These are phyloP conservation scores for Glarea lozoyensis DNA, from an alignment of 495 filamentous ascomycete species.

Conservation along the genomic window DNA sequence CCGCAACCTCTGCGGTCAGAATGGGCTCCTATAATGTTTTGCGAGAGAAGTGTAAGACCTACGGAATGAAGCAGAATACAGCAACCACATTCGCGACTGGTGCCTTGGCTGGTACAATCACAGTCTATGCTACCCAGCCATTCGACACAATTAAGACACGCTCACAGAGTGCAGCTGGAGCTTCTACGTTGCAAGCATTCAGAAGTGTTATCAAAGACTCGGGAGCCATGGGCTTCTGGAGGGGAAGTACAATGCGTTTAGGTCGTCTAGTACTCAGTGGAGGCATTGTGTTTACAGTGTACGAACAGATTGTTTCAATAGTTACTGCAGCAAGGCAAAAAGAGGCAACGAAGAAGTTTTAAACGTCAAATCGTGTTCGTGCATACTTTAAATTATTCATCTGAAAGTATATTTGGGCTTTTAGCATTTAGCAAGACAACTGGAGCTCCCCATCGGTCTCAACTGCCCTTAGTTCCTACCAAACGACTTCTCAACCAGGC, in stretches of 20 bases:
- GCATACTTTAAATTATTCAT: no score
- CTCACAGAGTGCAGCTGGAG: slow-evolving; percentile 45
- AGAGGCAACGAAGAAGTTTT: no score
- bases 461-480: no score
- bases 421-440: no score
- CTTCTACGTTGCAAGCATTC: slow-evolving; percentile 43
- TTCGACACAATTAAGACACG: slow-evolving; percentile 61
- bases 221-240: slow-evolving; percentile 53
- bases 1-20: slow-evolving; percentile 51
- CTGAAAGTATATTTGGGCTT: no score
- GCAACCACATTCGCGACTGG: slow-evolving; percentile 47
- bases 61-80: slow-evolving; percentile 26
- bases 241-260: slow-evolving; percentile 56
- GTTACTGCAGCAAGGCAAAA: no score
- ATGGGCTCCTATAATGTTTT: slow-evolving; percentile 61
- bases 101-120: slow-evolving; percentile 48
- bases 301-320: no score
- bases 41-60: slow-evolving; percentile 44
- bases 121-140: slow-evolving; percentile 53
- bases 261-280: slow-evolving; percentile 52
- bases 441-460: no score
- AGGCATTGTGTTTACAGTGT: slow-evolving; percentile 56
- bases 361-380: no score
- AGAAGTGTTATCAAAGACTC: slow-evolving; percentile 40
- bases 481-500: no score